Evolutionary conservation across 1,284 basidiomycete species (phyloP), one percentile per base, ranked within the genome.

Genomic region (Trichosporon inkin): DNA sequence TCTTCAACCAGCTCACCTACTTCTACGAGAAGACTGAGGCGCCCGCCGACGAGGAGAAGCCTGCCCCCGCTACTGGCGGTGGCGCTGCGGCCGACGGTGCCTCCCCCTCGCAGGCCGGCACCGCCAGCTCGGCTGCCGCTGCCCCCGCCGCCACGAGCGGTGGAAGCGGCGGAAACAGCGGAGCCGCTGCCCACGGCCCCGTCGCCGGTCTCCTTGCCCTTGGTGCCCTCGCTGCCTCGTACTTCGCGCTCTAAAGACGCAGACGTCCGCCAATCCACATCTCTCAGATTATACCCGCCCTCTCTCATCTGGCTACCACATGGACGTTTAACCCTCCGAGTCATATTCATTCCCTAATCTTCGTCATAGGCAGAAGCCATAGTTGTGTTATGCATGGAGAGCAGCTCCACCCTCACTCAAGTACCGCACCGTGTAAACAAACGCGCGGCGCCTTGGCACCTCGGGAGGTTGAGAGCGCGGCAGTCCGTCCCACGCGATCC

Each of bases 11-110:
- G 16, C 17, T 49, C 24, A 49, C 44, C 14, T 49, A 49, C 44
- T 49, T 28, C 44, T 49, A 32, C 44, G 44, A 49, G 44, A 49
- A 49, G 44, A 49, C 44, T n/a, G 14, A n/a, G 16, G 44, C 44
- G 10, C 44, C 44, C 6, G 44, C 44, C 44, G 24, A 49, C 22
- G 44, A 49, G 44, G 44, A 49, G 24, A 28, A 49, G 44, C 44
- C 44, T 7, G 16, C 24, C 16, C 22, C 44, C 1, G 44, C 10
- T 22, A 24, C 44, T 17, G 44, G 44, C 8, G 24, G 28, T 16
- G 28, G 28, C 22, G 44, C 40, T 10, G 6, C 40, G 11, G 40
- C 13, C 4, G 40, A 19, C 16, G 44, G 22, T 16, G 24, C 44
- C 38, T 2, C 38, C n/a, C 7, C 38, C 3, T 17, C 13, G 16